Conservation (phyloP, 192 early-diverging fungal species). For the Backusella macrospora region DNA sequence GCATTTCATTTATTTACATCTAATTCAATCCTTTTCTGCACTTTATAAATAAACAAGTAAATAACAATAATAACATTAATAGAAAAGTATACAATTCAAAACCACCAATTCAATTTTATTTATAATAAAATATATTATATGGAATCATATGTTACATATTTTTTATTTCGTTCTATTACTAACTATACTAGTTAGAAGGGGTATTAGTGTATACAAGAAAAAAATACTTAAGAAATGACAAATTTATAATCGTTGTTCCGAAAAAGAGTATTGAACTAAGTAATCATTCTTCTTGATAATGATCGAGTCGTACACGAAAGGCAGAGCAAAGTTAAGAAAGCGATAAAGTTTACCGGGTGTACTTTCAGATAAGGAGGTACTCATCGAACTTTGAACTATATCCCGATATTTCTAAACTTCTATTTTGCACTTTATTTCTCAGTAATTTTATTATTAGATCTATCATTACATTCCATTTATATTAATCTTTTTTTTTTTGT, state of each 20-base stretch:
- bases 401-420: not conserved
- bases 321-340: not conserved
- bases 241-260: not conserved
- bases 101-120: too few relatives aligned
- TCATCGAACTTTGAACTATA: not conserved
- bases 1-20: constrained; percentile 15
- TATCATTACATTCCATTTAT: not conserved
- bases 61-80: not conserved
- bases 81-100: not conserved
- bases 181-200: not conserved
- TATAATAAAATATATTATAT: not conserved
- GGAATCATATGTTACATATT: not conserved
- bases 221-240: not conserved
- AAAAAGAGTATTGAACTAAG: not conserved
- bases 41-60: constrained; percentile 2
- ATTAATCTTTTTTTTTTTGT: not conserved
- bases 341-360: constrained; percentile 1
- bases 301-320: not conserved
- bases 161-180: not conserved
- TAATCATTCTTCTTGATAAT: not conserved
- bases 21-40: not conserved
- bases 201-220: not conserved
- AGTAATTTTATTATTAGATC: not conserved
- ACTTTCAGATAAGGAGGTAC: not conserved
- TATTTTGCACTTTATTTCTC: not conserved